These are phyloP conservation scores for Rhodotorula kratochvilovae DNA, from an alignment of 768 basidiomycete species.

Conservation along the genomic window DNA sequence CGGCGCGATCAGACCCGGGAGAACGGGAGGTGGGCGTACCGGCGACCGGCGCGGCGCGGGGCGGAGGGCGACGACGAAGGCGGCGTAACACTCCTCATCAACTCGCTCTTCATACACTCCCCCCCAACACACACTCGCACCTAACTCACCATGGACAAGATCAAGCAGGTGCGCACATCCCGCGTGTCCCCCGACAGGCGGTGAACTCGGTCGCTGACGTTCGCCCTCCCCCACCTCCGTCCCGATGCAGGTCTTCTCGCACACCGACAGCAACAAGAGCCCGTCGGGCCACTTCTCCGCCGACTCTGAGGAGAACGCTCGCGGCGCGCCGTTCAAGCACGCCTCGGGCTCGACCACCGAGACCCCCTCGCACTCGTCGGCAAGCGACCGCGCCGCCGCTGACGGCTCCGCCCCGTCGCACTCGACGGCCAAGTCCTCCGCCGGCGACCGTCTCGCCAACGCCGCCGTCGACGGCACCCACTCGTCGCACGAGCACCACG, in stretches of 20 bases:
- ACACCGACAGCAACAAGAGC: neutral
- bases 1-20: too few relatives aligned
- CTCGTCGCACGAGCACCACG: neutral
- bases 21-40: too few relatives aligned
- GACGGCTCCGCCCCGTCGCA: neutral
- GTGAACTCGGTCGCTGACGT: neutral
- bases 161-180: neutral
- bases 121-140: neutral
- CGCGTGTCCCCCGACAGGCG: neutral
- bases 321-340: neutral
- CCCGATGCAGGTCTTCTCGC: neutral
- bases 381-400: neutral
- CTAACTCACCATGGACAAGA: neutral
- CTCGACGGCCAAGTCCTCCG: neutral
- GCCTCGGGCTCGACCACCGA: neutral
- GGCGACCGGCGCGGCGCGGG: too few relatives aligned
- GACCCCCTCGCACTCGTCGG: conserved; percentile 4
- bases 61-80: too few relatives aligned
- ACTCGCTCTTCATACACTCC: too few relatives aligned
- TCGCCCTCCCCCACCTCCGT: neutral
- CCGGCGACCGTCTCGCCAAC: neutral
- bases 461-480: neutral
- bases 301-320: neutral
- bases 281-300: neutral
- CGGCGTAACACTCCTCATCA: too few relatives aligned